Base-by-base conservation (phyloP, 805 yeast genomes). In the Metschnikowia baotianmanensis region DNA sequence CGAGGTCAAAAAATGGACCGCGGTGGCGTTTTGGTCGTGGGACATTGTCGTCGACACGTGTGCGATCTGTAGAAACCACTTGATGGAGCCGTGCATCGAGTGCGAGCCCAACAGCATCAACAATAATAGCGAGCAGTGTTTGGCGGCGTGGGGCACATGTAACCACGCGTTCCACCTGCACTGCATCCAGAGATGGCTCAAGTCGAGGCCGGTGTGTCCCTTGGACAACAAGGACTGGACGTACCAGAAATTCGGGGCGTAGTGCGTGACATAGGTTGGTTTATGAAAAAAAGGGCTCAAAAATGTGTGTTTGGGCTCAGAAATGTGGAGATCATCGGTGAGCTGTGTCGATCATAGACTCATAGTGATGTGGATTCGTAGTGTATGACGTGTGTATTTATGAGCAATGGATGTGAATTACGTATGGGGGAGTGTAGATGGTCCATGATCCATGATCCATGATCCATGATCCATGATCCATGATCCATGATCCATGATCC, bases 1-100 rank as follows among this genome's bases (percentile, higher is more conserved):
- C 55, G 97, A 91, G 61, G 90, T 93, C 29, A 86, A 88, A 60
- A 93, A 90, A 71, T 91, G 99, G 98, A 89, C 96, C 11, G 98
- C 98, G 0, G 99, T 93, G 35, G 98, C 98, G n/a, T 88, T 93
- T 61, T 93, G 99, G 99, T 88, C 97, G 0, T 93, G 99, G 99
- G 78, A 88, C 65, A 85, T 88, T 46, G 91, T 82, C 25, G 91
- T 88, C 40, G 99, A 95, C 50, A 88, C 87, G 40, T 93, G 99
- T 72, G 98, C 99, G 28, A 93, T 93, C 61, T 93, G 99, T 74
- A 78, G 98, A 60, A 93, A 91, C 64, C 97, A 91, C 65, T 76
- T 93, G 52, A 93, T 93, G 99, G 99, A 93, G 57, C 93, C 93
- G 13, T 93, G 99, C 62, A 86, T 93, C 50, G 98, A 90, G 62